Evolutionary conservation across 2,329 filamentous ascomycete species (phyloP).

Genomic region (Phyllosticta capitalensis): DNA sequence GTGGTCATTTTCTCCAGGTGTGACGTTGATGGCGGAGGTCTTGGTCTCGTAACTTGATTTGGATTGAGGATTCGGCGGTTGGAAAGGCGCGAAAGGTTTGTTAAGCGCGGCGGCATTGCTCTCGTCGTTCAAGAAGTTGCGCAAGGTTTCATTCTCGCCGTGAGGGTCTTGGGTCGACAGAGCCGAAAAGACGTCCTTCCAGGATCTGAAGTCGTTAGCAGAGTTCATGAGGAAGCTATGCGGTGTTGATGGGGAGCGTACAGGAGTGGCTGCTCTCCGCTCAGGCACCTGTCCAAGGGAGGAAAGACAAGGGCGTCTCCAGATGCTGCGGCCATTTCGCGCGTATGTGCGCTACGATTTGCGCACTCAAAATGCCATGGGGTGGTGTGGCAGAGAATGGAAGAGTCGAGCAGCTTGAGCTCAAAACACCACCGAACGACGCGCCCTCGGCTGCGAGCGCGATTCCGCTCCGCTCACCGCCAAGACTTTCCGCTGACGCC

Average conservation of each 20-base stretch:
- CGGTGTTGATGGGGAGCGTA: constrained; percentile 40
- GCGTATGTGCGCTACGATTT: constrained; percentile 22
- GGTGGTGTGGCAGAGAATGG: constrained; percentile 1
- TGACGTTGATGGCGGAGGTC: constrained; percentile 77
- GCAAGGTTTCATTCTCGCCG: constrained; percentile 33
- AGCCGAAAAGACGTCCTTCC: constrained; percentile 47
- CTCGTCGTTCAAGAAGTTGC: constrained; percentile 61
- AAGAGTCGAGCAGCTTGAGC: constrained; percentile 7
- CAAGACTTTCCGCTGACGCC: background rate
- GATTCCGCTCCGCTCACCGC: background rate
- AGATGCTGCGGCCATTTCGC: constrained; percentile 28
- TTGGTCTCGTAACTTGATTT: constrained; percentile 70
- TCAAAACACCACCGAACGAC: constrained; percentile 8
- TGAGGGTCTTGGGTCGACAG: constrained; percentile 41
- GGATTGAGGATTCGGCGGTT: constrained; percentile 50
- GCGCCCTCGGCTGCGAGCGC: background rate
- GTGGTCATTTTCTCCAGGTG: constrained; percentile 54
- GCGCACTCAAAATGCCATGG: constrained; percentile 9
- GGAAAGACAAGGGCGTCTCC: constrained; percentile 65
- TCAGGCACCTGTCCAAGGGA: constrained; percentile 74
- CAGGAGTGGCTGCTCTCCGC: constrained; percentile 70
- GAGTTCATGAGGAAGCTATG: background rate
- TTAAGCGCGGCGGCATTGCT: constrained; percentile 60
- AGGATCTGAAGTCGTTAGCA: constrained; percentile 47
- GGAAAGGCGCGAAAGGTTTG: constrained; percentile 59